Evolutionary conservation across 2,329 filamentous ascomycete genomes (phyloP).

Genomic region (Domatiomyces catenatus): DNA sequence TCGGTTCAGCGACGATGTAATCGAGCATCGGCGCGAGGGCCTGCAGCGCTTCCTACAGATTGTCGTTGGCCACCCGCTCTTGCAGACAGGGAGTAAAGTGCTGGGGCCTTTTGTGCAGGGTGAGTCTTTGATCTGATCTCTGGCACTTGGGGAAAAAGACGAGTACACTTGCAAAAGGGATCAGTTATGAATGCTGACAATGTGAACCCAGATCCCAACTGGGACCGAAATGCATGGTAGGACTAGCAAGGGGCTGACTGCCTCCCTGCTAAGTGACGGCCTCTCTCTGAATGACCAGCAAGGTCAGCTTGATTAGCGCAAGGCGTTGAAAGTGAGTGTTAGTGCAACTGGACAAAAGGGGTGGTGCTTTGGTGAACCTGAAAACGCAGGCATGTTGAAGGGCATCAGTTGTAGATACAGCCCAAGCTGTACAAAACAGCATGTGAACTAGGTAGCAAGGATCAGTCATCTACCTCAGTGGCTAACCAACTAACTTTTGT

Average conservation of each 20-base stretch:
- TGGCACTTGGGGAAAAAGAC: not conserved
- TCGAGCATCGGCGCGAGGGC: slow-evolving; percentile 81
- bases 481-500: not conserved
- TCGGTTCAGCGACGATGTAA: slow-evolving; percentile 94
- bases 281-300: not conserved
- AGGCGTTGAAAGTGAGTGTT: not conserved
- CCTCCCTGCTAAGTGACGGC: not conserved
- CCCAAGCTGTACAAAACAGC: not conserved
- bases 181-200: slow-evolving; percentile 8
- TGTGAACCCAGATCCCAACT: slow-evolving; percentile 37
- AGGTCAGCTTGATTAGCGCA: not conserved
- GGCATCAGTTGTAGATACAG: not conserved
- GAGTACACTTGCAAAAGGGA: not conserved
- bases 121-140: slow-evolving; percentile 27
- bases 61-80: slow-evolving; percentile 83
- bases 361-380: not conserved
- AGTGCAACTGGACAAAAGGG: not conserved
- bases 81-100: slow-evolving; percentile 97
- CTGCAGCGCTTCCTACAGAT: slow-evolving; percentile 94
- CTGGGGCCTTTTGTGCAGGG: slow-evolving; percentile 93
- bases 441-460: not conserved
- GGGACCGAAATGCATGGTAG: slow-evolving; percentile 80
- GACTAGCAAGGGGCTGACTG: not conserved
- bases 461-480: not conserved
- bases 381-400: not conserved